Percentiles rank a stretch among this genome's conserved stretches.
Evolutionary conservation across 1,284 basidiomycete genomes (phyloP).

Genomic region (Sparassis latifolia): DNA sequence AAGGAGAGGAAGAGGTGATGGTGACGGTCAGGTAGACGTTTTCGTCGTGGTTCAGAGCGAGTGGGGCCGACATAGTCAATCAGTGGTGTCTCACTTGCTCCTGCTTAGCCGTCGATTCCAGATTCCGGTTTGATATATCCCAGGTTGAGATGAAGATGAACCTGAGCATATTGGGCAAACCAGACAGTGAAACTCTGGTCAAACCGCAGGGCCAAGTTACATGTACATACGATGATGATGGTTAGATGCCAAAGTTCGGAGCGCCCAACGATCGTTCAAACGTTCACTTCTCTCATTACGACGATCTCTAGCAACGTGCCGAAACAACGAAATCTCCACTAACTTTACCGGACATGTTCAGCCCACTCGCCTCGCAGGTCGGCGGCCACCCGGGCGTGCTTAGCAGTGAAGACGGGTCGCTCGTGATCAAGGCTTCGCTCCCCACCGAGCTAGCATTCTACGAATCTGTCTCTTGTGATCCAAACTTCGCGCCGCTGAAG

Average conservation of each 20-base stretch:
- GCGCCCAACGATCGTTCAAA: no score
- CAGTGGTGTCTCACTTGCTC: no score
- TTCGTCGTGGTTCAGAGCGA: conserved; percentile 17
- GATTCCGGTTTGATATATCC: no score
- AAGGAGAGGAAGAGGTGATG: conserved; percentile 17
- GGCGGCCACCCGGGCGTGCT: conserved; percentile 83
- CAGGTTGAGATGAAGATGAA: no score
- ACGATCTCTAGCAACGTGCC: no score
- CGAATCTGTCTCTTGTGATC: conserved; percentile 44
- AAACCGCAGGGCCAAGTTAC: no score
- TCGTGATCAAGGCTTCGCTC: conserved; percentile 82
- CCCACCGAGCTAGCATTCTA: conserved; percentile 81
- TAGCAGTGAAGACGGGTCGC: conserved; percentile 66
- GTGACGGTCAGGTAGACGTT: conserved; percentile 25
- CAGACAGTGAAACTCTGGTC: no score
- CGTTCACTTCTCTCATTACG: no score
- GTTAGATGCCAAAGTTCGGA: no score
- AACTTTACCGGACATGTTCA: background rate
- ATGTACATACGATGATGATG: no score
- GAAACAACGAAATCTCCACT: background rate
- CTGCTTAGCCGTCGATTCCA: no score
- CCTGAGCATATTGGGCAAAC: no score
- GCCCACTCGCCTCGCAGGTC: conserved; percentile 59
- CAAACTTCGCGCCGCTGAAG: conserved; percentile 37
- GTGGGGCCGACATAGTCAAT: conserved; percentile 13